Evolutionary conservation across 306 rosid genomes (phyloP), one percentile per base, ranked within the genome.

Genomic region (Cucumis cinereus): DNA sequence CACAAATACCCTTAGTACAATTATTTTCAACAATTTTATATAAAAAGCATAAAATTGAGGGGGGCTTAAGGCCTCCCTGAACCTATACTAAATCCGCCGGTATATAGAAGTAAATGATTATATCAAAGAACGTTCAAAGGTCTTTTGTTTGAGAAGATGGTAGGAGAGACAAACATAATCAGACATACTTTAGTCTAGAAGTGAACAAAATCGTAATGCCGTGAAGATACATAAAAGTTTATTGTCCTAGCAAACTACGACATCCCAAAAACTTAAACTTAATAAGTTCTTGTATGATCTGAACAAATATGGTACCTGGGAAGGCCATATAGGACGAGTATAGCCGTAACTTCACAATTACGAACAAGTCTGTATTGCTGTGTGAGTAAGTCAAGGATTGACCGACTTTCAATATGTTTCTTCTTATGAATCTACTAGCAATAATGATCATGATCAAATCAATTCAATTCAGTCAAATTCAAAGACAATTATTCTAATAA

Each of bases 241-340:
- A 23, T 56, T 56, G 33, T 56, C 62, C 14, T 4, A 23, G 1
- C 62, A 11, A 20, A 22, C 33, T 22, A 22, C 3, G 26, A 54
- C 59, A 0, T 22, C 61, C 35, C 35, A 8, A 23, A 58, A 58
- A 58, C 63, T 58, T 57, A 57, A 23, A 58, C 16, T 11, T 58
- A 58, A 23, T 16, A 57, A 57, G 8, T 57, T 57, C 62, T 58
- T 20, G 6, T 58, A 15, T 30, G 40, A 33, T 62, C 1, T 61
- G 41, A 26, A n/a, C 59, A 68, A 45, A 45, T 68, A 43, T 41
- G n/a, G 24, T 85, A 95, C 99, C 99, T 95, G 14, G 99, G 99
- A 79, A 95, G 97, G 78, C 99, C 99, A 82, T 86, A 95, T 79
- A 95, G 81, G 77, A 95, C 86, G n/a, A 95, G 96, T 83, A 95